phyloP scores from a whole-genome alignment of 1,139 yeast species.

The Pichia kudriavzevii region DNA sequence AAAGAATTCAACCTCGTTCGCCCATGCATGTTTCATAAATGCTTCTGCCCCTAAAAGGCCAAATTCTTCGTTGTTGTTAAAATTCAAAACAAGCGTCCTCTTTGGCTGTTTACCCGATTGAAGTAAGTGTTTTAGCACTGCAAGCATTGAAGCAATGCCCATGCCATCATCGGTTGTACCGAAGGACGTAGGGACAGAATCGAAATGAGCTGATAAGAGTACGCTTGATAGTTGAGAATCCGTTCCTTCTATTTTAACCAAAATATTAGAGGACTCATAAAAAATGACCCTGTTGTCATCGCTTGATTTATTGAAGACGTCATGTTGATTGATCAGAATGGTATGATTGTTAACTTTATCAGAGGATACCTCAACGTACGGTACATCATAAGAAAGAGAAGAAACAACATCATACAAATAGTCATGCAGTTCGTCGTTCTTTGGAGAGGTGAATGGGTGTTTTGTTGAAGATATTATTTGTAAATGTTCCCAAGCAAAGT shows the following conservation, averaged over 20 bases:
- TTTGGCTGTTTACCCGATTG: constrained; percentile 44
- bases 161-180: constrained; percentile 94
- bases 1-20: constrained; percentile 52
- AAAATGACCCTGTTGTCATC: constrained; percentile 45
- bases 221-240: constrained; percentile 54
- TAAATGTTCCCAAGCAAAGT: constrained; percentile 13
- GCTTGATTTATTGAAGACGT: constrained; percentile 36
- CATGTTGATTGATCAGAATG: constrained; percentile 40
- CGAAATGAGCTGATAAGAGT: constrained; percentile 78
- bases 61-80: constrained; percentile 87
- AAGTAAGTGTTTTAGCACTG: constrained; percentile 46
- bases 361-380: constrained; percentile 41
- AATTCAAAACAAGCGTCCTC: constrained; percentile 71
- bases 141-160: constrained; percentile 81
- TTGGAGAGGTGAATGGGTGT: constrained; percentile 74
- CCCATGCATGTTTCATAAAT: constrained; percentile 73
- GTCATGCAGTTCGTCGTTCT: constrained; percentile 70
- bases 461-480: constrained; percentile 13
- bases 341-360: constrained; percentile 36
- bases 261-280: constrained; percentile 71
- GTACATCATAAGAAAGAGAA: constrained; percentile 26
- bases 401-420: constrained; percentile 45
- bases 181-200: constrained; percentile 78
- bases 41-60: constrained; percentile 80
- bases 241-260: constrained; percentile 65